These are phyloP conservation scores for Truncatella angustata DNA, from an alignment of 2,329 filamentous ascomycete species.

Conservation along the genomic window DNA sequence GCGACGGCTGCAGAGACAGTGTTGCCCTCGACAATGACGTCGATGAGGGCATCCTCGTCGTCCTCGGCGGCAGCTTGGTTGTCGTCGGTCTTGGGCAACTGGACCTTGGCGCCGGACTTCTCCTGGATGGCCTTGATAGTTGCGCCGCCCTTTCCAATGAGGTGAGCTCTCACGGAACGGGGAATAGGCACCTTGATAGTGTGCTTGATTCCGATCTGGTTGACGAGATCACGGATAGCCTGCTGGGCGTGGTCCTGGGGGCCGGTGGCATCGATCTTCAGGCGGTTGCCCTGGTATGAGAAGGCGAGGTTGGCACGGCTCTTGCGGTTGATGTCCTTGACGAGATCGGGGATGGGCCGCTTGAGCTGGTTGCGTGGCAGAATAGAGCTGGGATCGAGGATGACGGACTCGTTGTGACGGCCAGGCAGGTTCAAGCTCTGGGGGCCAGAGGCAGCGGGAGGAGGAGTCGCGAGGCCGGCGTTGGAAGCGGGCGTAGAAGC, in stretches of 20 bases:
- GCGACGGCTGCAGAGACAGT: slow-evolving; percentile 83
- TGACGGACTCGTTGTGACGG: slow-evolving; percentile 74
- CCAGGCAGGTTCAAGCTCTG: slow-evolving; percentile 75
- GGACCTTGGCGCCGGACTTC: slow-evolving; percentile 84
- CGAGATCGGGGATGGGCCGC: slow-evolving; percentile 78
- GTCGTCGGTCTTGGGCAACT: slow-evolving; percentile 80
- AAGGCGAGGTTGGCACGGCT: slow-evolving; percentile 84
- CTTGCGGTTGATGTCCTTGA: slow-evolving; percentile 89
- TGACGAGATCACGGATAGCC: slow-evolving; percentile 84
- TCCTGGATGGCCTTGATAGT: slow-evolving; percentile 89
- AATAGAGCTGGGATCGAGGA: slow-evolving; percentile 73
- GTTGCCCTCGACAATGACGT: slow-evolving; percentile 89
- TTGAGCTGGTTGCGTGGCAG: slow-evolving; percentile 75
- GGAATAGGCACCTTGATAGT: slow-evolving; percentile 78
- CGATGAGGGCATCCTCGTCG: slow-evolving; percentile 80
- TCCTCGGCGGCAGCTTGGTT: slow-evolving; percentile 52
- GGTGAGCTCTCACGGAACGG: slow-evolving; percentile 77
- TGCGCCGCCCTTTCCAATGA: slow-evolving; percentile 89
- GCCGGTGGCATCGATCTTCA: slow-evolving; percentile 83
- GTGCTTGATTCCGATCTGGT: slow-evolving; percentile 84
- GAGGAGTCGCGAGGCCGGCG: slow-evolving; percentile 37
- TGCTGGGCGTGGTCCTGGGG: slow-evolving; percentile 81
- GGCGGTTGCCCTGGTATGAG: slow-evolving; percentile 65
- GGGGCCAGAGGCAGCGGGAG: slow-evolving; percentile 36
- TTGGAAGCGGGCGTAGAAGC: slow-evolving; percentile 64